Percentiles rank a stretch among this genome's conserved stretches.
Evolutionary conservation across 768 basidiomycete genomes (phyloP).

Genomic region (Lentinula aciculospora): DNA sequence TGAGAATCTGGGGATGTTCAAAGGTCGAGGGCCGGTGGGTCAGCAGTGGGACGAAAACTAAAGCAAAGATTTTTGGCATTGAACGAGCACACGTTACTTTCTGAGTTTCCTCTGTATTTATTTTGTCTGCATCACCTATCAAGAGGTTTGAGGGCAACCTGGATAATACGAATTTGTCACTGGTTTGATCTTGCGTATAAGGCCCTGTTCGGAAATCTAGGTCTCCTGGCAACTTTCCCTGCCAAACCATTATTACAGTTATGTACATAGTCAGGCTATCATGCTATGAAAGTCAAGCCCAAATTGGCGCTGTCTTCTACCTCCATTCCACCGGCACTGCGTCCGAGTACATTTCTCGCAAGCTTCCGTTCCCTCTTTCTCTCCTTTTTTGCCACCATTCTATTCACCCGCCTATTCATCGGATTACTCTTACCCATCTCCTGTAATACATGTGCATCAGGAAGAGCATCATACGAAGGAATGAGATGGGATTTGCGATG

Average conservation of each 20-base stretch:
- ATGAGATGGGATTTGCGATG: constrained; percentile 51
- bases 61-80: constrained; percentile 4
- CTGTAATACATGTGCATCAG: constrained; percentile 37
- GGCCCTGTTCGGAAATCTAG: too few species aligned
- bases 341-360: constrained; percentile 27
- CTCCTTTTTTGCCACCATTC: constrained; percentile 59
- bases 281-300: constrained; percentile 44
- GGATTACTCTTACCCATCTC: constrained; percentile 54
- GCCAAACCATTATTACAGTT: too few species aligned
- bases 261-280: too few species aligned
- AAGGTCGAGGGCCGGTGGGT: constrained; percentile 22
- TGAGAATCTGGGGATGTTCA: constrained; percentile 55
- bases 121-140: too few species aligned
- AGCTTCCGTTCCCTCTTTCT: constrained; percentile 57
- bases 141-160: too few species aligned
- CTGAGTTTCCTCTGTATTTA: not conserved
- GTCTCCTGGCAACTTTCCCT: too few species aligned
- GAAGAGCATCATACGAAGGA: constrained; percentile 45
- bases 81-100: not conserved
- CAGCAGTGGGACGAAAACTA: constrained; percentile 4
- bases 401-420: constrained; percentile 51
- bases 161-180: too few species aligned
- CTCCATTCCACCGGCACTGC: constrained; percentile 31
- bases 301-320: constrained; percentile 31
- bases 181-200: too few species aligned